phyloP scores from a whole-genome alignment of 768 basidiomycete species.

The Gyrodon lividus region DNA sequence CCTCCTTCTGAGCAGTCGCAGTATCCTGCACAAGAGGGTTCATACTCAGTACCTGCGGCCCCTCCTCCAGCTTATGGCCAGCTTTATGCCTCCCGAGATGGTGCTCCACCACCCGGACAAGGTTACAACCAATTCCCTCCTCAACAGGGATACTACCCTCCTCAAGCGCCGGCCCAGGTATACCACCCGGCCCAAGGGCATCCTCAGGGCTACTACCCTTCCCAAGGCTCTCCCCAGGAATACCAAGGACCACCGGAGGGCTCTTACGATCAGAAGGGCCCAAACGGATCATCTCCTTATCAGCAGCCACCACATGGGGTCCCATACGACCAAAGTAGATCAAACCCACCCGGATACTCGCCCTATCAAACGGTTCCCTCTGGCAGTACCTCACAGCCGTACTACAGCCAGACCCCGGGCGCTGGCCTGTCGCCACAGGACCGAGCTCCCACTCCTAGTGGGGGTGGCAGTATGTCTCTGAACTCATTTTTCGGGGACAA shows the following conservation, averaged over 20 bases:
- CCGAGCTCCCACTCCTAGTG: not conserved
- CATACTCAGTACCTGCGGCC: constrained; percentile 2
- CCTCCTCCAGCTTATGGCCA: constrained; percentile 12
- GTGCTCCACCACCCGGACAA: not conserved
- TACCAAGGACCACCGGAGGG: constrained; percentile 4
- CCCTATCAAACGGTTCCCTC: not conserved
- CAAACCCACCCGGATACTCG: not conserved
- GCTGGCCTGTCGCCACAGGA: constrained; percentile 7
- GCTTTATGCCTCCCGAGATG: constrained; percentile 10
- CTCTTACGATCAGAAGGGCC: constrained; percentile 8
- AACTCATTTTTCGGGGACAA: constrained; percentile 27
- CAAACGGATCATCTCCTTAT: not conserved
- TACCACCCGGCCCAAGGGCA: not conserved
- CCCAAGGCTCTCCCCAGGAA: not conserved
- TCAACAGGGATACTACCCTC: constrained; percentile 11
- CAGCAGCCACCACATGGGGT: not conserved
- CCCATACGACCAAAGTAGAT: not conserved
- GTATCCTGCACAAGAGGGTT: not conserved
- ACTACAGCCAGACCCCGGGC: not conserved
- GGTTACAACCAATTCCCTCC: not conserved
- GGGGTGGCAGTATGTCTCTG: constrained; percentile 12
- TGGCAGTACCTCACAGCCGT: not conserved
- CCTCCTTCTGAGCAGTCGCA: constrained; percentile 6
- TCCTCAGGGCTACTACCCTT: constrained; percentile 1
- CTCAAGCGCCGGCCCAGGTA: constrained; percentile 2